A percentile compares a stretch with the other conserved stretches of the same genome.
Evolutionary conservation across 2,329 filamentous ascomycete genomes (phyloP).

Genomic region (Hypoxylon sp.): DNA sequence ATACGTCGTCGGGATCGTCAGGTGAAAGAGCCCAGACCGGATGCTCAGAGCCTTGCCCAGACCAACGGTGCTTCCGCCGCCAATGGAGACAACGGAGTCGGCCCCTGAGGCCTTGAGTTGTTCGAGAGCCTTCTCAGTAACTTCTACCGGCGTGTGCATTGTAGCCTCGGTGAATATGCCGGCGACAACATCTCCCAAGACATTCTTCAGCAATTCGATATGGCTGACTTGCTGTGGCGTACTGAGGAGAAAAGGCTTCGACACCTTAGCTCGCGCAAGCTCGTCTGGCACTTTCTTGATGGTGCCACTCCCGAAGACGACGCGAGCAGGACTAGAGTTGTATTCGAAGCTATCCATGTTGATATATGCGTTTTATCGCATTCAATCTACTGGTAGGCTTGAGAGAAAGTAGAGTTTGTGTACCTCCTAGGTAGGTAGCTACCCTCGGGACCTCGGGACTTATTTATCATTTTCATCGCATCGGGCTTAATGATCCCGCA

Average conservation of each 20-base stretch:
- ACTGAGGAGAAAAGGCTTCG: conserved; percentile 66
- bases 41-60: conserved; percentile 70
- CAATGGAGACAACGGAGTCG: conserved; percentile 69
- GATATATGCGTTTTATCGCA: not conserved
- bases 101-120: conserved; percentile 58
- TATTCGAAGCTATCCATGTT: conserved; percentile 68
- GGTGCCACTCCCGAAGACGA: conserved; percentile 68
- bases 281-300: conserved; percentile 60
- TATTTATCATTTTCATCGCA: conserved; percentile 13
- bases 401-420: not conserved
- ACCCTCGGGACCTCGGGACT: not conserved
- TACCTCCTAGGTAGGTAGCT: not conserved
- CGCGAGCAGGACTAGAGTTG: conserved; percentile 62
- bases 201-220: conserved; percentile 47
- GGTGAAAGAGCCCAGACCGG: conserved; percentile 64
- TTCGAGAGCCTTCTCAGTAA: conserved; percentile 62
- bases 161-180: conserved; percentile 64
- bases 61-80: conserved; percentile 71
- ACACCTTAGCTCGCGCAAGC: conserved; percentile 59
- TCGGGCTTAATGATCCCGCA: conserved; percentile 28
- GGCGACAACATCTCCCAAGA: conserved; percentile 48
- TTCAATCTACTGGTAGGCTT: not conserved
- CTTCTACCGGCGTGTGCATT: conserved; percentile 68
- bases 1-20: conserved; percentile 71
- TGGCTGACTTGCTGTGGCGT: conserved; percentile 64